Conservation (phyloP, 106 monocot species). For the Dactylorhiza incarnata region DNA sequence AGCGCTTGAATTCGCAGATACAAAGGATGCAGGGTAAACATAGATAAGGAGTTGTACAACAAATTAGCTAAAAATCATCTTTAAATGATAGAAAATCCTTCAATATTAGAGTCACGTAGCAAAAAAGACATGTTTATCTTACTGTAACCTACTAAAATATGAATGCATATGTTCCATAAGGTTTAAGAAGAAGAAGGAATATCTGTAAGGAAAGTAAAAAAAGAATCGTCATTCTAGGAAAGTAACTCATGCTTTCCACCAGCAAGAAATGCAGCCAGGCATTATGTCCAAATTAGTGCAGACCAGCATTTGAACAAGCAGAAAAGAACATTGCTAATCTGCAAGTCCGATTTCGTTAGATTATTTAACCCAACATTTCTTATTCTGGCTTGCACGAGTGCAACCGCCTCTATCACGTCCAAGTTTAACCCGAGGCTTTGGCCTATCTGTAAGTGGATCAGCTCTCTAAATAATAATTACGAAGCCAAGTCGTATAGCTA, state of each 20-base stretch:
- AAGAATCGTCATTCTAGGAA: conserved; percentile 56
- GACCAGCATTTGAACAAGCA: too few species aligned
- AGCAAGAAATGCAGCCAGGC: conserved; percentile 73
- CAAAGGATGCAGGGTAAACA: conserved; percentile 90
- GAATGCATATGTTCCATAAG: not conserved
- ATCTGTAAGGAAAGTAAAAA: conserved; percentile 85
- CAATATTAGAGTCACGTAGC: not conserved
- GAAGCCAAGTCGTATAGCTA: too few species aligned
- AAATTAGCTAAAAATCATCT: conserved; percentile 7
- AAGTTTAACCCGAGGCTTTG: too few species aligned
- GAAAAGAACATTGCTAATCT: too few species aligned
- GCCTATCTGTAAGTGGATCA: too few species aligned
- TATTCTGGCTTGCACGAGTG: too few species aligned
- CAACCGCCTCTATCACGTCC: too few species aligned
- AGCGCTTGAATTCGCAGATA: conserved; percentile 84
- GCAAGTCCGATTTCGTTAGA: too few species aligned
- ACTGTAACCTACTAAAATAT: not conserved
- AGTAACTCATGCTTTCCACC: conserved; percentile 79
- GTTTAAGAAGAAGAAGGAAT: conserved; percentile 12
- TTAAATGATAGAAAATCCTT: not conserved
- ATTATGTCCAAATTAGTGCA: conserved; percentile 95
- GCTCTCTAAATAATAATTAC: too few species aligned
- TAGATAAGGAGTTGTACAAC: conserved; percentile 77
- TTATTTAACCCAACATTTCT: too few species aligned
- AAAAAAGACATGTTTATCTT: not conserved